phyloP scores from a whole-genome alignment of 1,284 basidiomycete species.

The Termitomyces sp. region DNA sequence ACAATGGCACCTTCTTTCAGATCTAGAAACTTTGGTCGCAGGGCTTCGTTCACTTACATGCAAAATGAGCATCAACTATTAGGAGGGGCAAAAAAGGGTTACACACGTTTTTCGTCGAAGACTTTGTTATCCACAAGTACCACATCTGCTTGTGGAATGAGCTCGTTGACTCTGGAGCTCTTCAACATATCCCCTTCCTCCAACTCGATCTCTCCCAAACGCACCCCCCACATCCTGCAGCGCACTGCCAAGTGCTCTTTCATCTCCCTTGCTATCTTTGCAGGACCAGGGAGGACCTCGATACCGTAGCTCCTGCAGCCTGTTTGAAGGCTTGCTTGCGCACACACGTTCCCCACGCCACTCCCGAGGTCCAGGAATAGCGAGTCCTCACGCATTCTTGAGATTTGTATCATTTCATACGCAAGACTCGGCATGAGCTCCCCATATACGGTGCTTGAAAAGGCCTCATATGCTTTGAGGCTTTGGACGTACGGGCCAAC shows the following conservation, averaged over 20 bases:
- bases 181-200: constrained; percentile 71
- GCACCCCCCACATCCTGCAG: constrained; percentile 73
- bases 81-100: constrained; percentile 1
- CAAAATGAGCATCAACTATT: not conserved
- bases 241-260: constrained; percentile 56
- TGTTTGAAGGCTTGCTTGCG: constrained; percentile 69
- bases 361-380: constrained; percentile 75
- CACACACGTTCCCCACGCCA: constrained; percentile 74
- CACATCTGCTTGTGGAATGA: constrained; percentile 66
- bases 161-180: constrained; percentile 52
- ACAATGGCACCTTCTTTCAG: constrained; percentile 77
- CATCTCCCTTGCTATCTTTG: constrained; percentile 58
- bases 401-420: constrained; percentile 55
- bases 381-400: constrained; percentile 52
- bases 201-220: constrained; percentile 61
- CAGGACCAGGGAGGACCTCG: constrained; percentile 60
- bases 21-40: constrained; percentile 71
- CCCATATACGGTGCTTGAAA: constrained; percentile 72
- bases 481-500: constrained; percentile 65
- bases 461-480: constrained; percentile 66
- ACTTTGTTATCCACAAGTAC: constrained; percentile 79
- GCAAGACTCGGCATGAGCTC: constrained; percentile 70
- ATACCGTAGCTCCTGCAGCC: constrained; percentile 72
- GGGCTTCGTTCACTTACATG: constrained; percentile 61
- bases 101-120: constrained; percentile 63